Conservation (phyloP, 2,329 filamentous ascomycete species). For the Orbilia oligospora region DNA sequence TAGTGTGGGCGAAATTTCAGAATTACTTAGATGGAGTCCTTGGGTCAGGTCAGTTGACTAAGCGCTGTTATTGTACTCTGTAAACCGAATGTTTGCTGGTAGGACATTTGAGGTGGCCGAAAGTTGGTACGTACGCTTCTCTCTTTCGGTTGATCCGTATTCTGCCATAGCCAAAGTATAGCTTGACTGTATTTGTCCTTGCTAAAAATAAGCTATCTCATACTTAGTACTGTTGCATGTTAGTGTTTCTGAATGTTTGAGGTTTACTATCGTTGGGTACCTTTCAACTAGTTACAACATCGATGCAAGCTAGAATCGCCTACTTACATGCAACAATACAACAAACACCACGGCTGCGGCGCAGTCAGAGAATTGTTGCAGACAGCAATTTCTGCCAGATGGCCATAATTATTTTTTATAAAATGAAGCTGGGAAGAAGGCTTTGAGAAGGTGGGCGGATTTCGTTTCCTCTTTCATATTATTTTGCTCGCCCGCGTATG, state of each 20-base stretch:
- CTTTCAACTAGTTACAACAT: too few species aligned
- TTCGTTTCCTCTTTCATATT: constrained; percentile 15
- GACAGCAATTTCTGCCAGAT: constrained; percentile 15
- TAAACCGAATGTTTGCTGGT: too few species aligned
- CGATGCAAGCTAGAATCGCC: background rate
- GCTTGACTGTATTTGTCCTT: background rate
- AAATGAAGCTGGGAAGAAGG: background rate
- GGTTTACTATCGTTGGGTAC: background rate
- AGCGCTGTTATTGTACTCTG: too few species aligned
- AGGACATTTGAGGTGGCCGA: too few species aligned
- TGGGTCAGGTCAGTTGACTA: too few species aligned
- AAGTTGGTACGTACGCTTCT: too few species aligned
- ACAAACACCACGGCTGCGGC: background rate
- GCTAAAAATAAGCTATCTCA: constrained; percentile 1
- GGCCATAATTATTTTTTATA: background rate
- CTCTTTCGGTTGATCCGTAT: too few species aligned
- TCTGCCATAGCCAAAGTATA: background rate
- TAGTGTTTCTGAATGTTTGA: constrained; percentile 13
- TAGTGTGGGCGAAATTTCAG: too few species aligned
- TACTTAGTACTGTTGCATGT: constrained; percentile 6
- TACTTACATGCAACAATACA: background rate
- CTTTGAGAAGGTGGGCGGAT: background rate
- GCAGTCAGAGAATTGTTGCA: background rate
- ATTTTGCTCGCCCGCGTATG: background rate
- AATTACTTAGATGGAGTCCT: too few species aligned